Base-by-base conservation (phyloP, 345 rosid species). In the Citropsis articulata region DNA sequence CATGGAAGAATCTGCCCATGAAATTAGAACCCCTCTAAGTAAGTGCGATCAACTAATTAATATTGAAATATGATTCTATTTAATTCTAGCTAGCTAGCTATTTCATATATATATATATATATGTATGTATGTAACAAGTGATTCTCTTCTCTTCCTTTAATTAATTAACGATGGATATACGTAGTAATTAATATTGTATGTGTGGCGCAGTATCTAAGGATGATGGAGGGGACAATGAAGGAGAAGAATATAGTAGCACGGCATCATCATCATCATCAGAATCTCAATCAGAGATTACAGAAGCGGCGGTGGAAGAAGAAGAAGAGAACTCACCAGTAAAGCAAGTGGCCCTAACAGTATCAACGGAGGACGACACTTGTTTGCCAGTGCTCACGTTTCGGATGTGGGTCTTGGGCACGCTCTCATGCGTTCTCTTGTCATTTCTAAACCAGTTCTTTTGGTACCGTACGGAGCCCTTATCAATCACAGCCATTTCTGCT, bases 391-490 rank as follows among this genome's bases (percentile, higher is more conserved):
- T 94, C 27, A 96, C 99, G 6, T 96, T 96, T 67, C 88, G 97
- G 55, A 94, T 92, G 97, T 96, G 99, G 99, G 89, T 94, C 31
- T 84, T 96, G 25, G 98, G 99, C 73, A 87, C 89, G 2, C 16
- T 94, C 6, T 92, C 99, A 0, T 94, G 99, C 48, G 81, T 87
- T 64, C 78, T 96, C 7, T 57, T 96, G 40, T 96, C 99, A 1
- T 94, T 96, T 79, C 92, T 96, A 28, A 96, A 96, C 82, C 98
- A 94, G 83, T 94, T 96, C 89, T 96, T 96, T 60, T 91, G 98
- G 97, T 96, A 96, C 84, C 83, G 99, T 28, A 94, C 93, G 14
- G 99, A 96, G 76, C 99, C 99, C 28, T 80, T 96, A 33, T 57
- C 99, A 2, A 96, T 96, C 91, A 88, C 97, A 9, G 95, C 99